Evolutionary conservation across 192 early-diverging fungal genomes (phyloP).

Genomic region (Backusella tarrabulga): DNA sequence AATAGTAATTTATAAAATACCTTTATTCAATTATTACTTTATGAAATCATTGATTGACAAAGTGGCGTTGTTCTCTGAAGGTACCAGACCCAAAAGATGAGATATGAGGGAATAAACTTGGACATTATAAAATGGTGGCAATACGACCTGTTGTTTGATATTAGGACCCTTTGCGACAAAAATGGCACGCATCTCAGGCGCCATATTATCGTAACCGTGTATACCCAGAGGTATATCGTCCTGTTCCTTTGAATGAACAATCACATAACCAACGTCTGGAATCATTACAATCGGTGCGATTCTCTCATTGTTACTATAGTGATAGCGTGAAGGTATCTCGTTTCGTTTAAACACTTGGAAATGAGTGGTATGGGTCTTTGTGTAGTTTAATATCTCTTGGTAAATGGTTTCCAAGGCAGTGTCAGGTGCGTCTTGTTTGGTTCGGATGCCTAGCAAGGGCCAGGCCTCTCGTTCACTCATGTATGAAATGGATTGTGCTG

Average conservation of each 20-base stretch:
- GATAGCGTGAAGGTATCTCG: conserved; percentile 70
- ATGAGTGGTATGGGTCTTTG: conserved; percentile 15
- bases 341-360: conserved; percentile 68
- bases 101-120: conserved; percentile 72
- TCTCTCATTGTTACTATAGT: conserved; percentile 63
- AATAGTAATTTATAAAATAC: neutral
- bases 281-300: conserved; percentile 75
- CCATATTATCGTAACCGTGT: conserved; percentile 84
- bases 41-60: neutral
- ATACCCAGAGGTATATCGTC: conserved; percentile 47
- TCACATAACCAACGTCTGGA: conserved; percentile 63
- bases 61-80: conserved; percentile 77
- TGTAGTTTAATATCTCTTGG: conserved; percentile 41
- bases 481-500: conserved; percentile 30
- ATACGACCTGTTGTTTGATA: conserved; percentile 14
- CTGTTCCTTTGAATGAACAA: conserved; percentile 37
- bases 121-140: conserved; percentile 61
- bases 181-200: conserved; percentile 79
- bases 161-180: conserved; percentile 77
- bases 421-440: conserved; percentile 35
- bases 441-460: conserved; percentile 64
- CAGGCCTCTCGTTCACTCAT: conserved; percentile 57
- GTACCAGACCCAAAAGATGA: conserved; percentile 49
- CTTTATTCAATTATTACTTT: neutral
- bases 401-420: conserved; percentile 52